A percentile compares a stretch with the other conserved stretches of the same genome.
Conservation (phyloP, 2,329 filamentous ascomycete genomes). For the Stagonosporopsis chrysanthemi region DNA sequence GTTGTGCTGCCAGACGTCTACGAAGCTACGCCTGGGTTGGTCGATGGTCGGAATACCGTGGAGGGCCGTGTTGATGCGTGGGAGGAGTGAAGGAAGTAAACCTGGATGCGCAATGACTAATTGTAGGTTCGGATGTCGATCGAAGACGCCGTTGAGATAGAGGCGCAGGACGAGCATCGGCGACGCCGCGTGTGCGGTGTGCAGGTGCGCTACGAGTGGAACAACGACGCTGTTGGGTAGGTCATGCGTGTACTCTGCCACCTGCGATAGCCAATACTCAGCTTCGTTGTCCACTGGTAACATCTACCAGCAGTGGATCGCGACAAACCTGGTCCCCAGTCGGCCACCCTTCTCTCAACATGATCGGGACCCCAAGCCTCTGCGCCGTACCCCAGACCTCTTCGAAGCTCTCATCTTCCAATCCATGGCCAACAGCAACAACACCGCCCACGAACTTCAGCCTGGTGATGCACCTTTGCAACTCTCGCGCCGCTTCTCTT, state of each 20-base stretch:
- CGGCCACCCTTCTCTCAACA: conserved; percentile 34
- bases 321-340: conserved; percentile 25
- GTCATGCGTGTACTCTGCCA: conserved; percentile 22
- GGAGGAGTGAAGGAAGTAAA: conserved; percentile 64
- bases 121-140: conserved; percentile 62
- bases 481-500: conserved; percentile 44
- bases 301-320: background rate
- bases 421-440: conserved; percentile 51
- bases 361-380: conserved; percentile 51
- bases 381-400: conserved; percentile 52
- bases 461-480: conserved; percentile 52
- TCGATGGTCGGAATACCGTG: conserved; percentile 28
- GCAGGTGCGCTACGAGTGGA: conserved; percentile 29
- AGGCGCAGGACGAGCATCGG: conserved; percentile 60
- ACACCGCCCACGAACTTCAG: conserved; percentile 59
- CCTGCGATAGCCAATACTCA: conserved; percentile 18
- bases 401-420: conserved; percentile 55
- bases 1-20: conserved; percentile 63
- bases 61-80: conserved; percentile 51
- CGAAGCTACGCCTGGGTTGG: conserved; percentile 47
- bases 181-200: conserved; percentile 61
- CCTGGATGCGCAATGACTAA: conserved; percentile 62
- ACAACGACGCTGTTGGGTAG: conserved; percentile 22
- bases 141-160: conserved; percentile 63
- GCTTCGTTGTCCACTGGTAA: background rate